Evolutionary conservation across 163 green algal species (phyloP).

Genomic region (Prototheca cutis): DNA sequence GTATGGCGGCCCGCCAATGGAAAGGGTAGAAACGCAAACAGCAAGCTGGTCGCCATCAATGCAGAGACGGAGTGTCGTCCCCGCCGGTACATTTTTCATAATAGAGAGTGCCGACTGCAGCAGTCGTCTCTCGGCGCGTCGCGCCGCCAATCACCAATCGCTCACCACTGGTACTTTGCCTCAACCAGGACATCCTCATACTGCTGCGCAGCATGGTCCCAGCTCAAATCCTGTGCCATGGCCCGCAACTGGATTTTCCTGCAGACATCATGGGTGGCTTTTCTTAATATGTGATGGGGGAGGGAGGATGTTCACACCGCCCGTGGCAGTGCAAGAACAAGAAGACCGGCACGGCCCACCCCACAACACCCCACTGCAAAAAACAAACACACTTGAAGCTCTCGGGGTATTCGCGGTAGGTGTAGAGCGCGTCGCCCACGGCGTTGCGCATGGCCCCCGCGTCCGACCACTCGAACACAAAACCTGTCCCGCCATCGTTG

Average conservation of each 20-base stretch:
- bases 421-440: conserved; percentile 65
- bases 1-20: too few species aligned
- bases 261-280: too few species aligned
- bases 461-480: conserved; percentile 77
- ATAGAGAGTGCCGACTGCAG: too few species aligned
- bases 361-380: background rate
- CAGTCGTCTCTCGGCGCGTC: too few species aligned
- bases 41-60: too few species aligned
- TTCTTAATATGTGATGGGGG: too few species aligned
- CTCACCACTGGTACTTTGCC: conserved; percentile 85
- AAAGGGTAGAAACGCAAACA: too few species aligned
- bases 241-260: conserved; percentile 53
- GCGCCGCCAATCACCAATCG: too few species aligned
- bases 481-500: conserved; percentile 63
- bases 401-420: conserved; percentile 62
- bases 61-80: too few species aligned
- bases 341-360: background rate
- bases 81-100: too few species aligned
- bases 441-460: conserved; percentile 50
- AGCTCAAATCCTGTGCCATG: conserved; percentile 73
- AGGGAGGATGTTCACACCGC: too few species aligned
- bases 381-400: conserved; percentile 57
- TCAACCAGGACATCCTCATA: conserved; percentile 88
- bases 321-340: too few species aligned
- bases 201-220: conserved; percentile 73